phyloP scores from a whole-genome alignment of 495 filamentous ascomycete species.

The Astrocystis sublimbata region DNA sequence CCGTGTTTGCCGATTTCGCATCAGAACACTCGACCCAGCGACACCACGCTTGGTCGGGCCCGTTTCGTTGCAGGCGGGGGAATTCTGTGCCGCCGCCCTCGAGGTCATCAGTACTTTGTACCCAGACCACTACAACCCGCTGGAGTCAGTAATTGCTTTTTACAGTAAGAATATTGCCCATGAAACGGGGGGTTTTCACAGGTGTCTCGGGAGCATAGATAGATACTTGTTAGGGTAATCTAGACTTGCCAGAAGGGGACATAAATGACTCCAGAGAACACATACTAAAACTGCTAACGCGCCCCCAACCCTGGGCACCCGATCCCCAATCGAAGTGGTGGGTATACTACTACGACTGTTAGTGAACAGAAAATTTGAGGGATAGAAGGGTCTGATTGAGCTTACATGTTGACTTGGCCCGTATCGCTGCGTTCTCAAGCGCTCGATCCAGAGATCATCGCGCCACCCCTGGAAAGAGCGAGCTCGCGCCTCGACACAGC shows the following conservation, averaged over 20 bases:
- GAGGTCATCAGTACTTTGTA: constrained; percentile 36
- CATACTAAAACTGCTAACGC: constrained; percentile 51
- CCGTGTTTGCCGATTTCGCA: constrained; percentile 3
- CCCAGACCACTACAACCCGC: no score
- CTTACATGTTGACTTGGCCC: constrained; percentile 35
- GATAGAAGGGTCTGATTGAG: background rate
- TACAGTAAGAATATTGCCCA: no score
- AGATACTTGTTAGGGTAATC: no score
- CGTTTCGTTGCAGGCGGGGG: constrained; percentile 32
- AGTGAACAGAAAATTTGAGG: background rate
- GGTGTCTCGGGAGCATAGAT: no score
- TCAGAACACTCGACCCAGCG: constrained; percentile 43
- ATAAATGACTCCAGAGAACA: no score
- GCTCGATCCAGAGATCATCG: constrained; percentile 46
- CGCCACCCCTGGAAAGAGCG: constrained; percentile 49
- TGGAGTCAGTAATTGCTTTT: no score
- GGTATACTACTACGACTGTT: constrained; percentile 24
- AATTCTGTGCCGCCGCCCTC: constrained; percentile 50
- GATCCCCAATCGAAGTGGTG: constrained; percentile 52
- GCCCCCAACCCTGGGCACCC: constrained; percentile 43
- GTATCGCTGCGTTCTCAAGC: constrained; percentile 47
- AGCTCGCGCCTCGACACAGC: constrained; percentile 47
- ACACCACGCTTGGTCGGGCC: constrained; percentile 41
- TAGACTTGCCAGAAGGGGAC: no score
- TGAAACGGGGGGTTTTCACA: no score